These are phyloP conservation scores for Lasiosphaeria ovina DNA, from an alignment of 495 filamentous ascomycete genomes.

Conservation along the genomic window DNA sequence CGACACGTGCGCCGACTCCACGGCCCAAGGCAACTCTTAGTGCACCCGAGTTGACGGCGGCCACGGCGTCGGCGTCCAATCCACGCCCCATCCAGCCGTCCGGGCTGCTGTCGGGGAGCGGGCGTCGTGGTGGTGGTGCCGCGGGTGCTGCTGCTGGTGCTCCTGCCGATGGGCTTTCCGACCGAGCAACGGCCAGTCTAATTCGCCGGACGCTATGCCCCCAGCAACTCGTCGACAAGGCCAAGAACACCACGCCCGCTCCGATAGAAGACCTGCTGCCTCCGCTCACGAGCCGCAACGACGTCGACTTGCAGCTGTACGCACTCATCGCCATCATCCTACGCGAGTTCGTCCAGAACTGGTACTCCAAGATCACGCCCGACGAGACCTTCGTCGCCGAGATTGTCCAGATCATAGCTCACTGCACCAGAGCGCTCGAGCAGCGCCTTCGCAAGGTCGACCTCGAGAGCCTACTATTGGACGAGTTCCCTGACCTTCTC, in stretches of 20 bases:
- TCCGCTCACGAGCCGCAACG: conserved; percentile 87
- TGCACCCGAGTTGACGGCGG: conserved; percentile 15
- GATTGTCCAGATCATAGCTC: conserved; percentile 82
- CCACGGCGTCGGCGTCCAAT: conserved; percentile 16
- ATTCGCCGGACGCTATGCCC: conserved; percentile 52
- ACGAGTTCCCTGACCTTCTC: conserved; percentile 82
- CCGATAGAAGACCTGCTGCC: conserved; percentile 77
- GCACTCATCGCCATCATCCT: conserved; percentile 85
- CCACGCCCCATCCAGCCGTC: background rate
- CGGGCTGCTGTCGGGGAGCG: background rate
- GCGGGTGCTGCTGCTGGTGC: conserved; percentile 25
- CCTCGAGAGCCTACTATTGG: conserved; percentile 75
- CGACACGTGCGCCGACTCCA: conserved; percentile 27
- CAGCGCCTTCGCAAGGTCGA: conserved; percentile 79
- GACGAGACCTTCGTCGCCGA: conserved; percentile 85
- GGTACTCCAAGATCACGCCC: conserved; percentile 89
- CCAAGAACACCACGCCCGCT: conserved; percentile 37
- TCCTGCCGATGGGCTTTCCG: conserved; percentile 45
- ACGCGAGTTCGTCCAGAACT: conserved; percentile 82
- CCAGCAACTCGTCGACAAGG: conserved; percentile 45
- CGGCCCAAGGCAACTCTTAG: conserved; percentile 26
- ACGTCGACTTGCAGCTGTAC: conserved; percentile 88
- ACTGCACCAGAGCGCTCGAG: conserved; percentile 83
- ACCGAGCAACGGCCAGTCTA: conserved; percentile 50
- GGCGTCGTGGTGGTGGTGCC: conserved; percentile 26